Evolutionary conservation across 2,329 filamentous ascomycete genomes (phyloP).

Genomic region (Sarocladium oryzae): DNA sequence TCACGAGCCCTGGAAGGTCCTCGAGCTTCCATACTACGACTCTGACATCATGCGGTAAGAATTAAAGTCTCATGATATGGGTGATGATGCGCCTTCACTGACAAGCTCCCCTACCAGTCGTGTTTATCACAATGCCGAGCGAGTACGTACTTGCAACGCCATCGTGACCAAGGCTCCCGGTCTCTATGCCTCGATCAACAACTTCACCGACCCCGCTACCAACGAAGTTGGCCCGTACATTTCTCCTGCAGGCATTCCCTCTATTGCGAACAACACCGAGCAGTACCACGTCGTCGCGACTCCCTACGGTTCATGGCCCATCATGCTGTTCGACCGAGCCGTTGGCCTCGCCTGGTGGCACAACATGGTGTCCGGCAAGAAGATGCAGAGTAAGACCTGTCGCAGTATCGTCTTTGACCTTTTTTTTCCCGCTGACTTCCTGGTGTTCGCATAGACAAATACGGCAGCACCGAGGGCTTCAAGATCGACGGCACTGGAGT

Average conservation of each 20-base stretch:
- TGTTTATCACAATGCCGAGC: conserved; percentile 31
- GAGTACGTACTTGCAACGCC: conserved; percentile 35
- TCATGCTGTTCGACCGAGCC: conserved; percentile 28
- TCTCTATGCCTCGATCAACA: conserved; percentile 36
- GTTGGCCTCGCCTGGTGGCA: conserved; percentile 36
- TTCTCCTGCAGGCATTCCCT: conserved; percentile 33
- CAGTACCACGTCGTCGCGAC: conserved; percentile 35
- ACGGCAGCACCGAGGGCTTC: conserved; percentile 35
- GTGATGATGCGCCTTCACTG: background rate
- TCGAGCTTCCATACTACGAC: conserved; percentile 36
- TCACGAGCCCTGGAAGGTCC: conserved; percentile 35
- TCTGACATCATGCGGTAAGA: conserved; percentile 30
- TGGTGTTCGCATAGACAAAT: conserved; percentile 22
- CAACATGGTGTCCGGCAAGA: conserved; percentile 33
- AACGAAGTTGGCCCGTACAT: conserved; percentile 33
- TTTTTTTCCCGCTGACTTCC: background rate
- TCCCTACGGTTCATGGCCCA: conserved; percentile 32
- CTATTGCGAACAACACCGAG: conserved; percentile 30
- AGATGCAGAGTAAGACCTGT: conserved; percentile 34
- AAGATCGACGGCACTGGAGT: conserved; percentile 31
- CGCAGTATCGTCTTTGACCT: background rate
- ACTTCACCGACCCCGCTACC: conserved; percentile 29
- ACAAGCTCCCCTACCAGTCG: conserved; percentile 17
- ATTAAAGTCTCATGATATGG: too few species aligned
- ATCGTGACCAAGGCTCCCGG: conserved; percentile 29